A percentile compares a stretch with the other conserved stretches of the same genome.
These are phyloP conservation scores for Parachlorella kessleri DNA, from an alignment of 139 green algal species.

Conservation along the genomic window DNA sequence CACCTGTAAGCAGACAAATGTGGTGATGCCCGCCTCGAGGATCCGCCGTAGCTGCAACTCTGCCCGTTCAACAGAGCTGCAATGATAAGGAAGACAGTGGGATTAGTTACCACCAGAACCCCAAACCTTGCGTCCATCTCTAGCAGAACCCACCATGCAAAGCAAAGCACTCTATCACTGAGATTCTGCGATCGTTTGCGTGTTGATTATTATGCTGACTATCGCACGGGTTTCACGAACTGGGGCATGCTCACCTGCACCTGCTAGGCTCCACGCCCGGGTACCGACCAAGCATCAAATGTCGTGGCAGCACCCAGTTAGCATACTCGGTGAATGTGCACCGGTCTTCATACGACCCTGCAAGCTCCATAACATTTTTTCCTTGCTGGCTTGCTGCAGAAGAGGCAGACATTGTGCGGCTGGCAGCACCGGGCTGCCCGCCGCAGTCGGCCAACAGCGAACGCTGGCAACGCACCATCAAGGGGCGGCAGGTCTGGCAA, in stretches of 20 bases:
- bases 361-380: no score
- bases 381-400: no score
- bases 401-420: no score
- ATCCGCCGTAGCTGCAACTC: constrained; percentile 75
- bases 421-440: no score
- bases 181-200: background rate
- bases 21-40: constrained; percentile 68
- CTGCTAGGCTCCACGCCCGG: constrained; percentile 82
- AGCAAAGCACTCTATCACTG: background rate
- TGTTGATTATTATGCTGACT: background rate
- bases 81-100: no score
- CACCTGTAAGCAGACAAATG: constrained; percentile 84
- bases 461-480: no score
- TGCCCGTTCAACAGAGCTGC: constrained; percentile 41
- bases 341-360: constrained; percentile 57
- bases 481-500: no score
- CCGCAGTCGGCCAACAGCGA: no score
- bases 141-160: no score
- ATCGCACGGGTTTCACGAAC: background rate
- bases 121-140: no score
- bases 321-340: constrained; percentile 69
- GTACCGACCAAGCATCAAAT: constrained; percentile 82
- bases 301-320: constrained; percentile 87
- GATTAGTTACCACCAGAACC: no score
- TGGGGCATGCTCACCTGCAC: constrained; percentile 32